phyloP scores from a whole-genome alignment of 495 filamentous ascomycete genomes.

The Jackrogersella minutella region DNA sequence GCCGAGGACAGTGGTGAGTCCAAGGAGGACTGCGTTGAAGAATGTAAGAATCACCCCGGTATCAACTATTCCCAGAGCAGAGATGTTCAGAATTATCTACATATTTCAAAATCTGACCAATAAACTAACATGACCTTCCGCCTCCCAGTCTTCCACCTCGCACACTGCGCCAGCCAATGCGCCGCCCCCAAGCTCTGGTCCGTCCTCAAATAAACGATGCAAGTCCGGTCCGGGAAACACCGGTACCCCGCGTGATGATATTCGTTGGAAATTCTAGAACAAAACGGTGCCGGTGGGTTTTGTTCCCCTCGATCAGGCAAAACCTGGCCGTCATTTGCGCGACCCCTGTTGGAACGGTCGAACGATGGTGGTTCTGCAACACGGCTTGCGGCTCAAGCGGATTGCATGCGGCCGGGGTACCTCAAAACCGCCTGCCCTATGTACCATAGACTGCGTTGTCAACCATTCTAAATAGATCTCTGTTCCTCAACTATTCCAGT shows the following conservation, averaged over 20 bases:
- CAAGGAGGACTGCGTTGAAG: slow-evolving; percentile 96
- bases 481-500: slow-evolving; percentile 29
- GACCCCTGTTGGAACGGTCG: slow-evolving; percentile 20
- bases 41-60: slow-evolving; percentile 74
- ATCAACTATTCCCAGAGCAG: background rate
- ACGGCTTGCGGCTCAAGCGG: slow-evolving; percentile 36
- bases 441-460: slow-evolving; percentile 44
- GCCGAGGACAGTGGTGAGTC: slow-evolving; percentile 68
- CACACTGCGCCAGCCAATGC: slow-evolving; percentile 89
- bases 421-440: slow-evolving; percentile 34
- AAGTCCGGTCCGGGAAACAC: slow-evolving; percentile 1
- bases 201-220: slow-evolving; percentile 76
- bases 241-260: slow-evolving; percentile 5
- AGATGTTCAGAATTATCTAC: background rate
- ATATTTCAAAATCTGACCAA: background rate
- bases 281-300: slow-evolving; percentile 19
- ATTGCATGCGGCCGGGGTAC: slow-evolving; percentile 27
- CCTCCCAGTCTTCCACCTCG: slow-evolving; percentile 90
- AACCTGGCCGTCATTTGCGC: slow-evolving; percentile 16
- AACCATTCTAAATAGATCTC: slow-evolving; percentile 42
- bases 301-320: slow-evolving; percentile 15
- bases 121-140: slow-evolving; percentile 26
- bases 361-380: slow-evolving; percentile 35
- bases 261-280: slow-evolving; percentile 36
- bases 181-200: slow-evolving; percentile 96